A percentile compares a stretch with the other conserved stretches of the same genome.
phyloP scores from a whole-genome alignment of 352 stramenopile species.

The Blastocystis sp. region DNA sequence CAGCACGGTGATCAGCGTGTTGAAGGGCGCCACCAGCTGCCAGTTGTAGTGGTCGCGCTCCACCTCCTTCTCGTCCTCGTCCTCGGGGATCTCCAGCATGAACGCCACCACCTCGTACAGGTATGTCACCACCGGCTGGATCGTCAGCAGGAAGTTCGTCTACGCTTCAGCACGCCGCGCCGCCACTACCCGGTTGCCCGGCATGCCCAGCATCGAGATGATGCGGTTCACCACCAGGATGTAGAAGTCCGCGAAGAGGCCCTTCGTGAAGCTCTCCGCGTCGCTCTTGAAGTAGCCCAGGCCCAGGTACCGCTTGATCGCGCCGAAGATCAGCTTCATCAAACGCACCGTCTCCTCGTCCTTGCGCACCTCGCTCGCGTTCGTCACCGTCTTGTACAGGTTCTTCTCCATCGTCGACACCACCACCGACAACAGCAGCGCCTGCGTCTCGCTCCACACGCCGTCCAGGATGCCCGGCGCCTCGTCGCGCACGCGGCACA shows the following conservation, averaged over 20 bases:
- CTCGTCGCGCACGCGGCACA: slow-evolving; percentile 7
- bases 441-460: slow-evolving; percentile 49
- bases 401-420: slow-evolving; percentile 50
- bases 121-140: not conserved
- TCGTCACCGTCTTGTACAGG: slow-evolving; percentile 23
- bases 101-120: not conserved
- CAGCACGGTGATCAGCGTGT: slow-evolving; percentile 28
- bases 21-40: slow-evolving; percentile 33
- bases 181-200: slow-evolving; percentile 10
- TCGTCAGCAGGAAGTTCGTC: not conserved
- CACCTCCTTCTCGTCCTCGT: slow-evolving; percentile 37
- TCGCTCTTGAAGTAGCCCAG: not conserved
- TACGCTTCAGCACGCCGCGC: not conserved
- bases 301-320: slow-evolving; percentile 26
- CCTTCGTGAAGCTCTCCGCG: slow-evolving; percentile 1
- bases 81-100: slow-evolving; percentile 25
- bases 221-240: slow-evolving; percentile 42
- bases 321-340: slow-evolving; percentile 40
- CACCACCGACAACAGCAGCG: slow-evolving; percentile 22
- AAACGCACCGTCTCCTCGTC: not conserved
- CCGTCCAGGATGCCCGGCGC: not conserved
- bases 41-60: slow-evolving; percentile 64
- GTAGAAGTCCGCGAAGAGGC: slow-evolving; percentile 47
- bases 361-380: not conserved
- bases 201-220: slow-evolving; percentile 39